A percentile compares a stretch with the other conserved stretches of the same genome.
phyloP scores from a whole-genome alignment of 2,329 filamentous ascomycete genomes.

The Penicillium sumatraense region DNA sequence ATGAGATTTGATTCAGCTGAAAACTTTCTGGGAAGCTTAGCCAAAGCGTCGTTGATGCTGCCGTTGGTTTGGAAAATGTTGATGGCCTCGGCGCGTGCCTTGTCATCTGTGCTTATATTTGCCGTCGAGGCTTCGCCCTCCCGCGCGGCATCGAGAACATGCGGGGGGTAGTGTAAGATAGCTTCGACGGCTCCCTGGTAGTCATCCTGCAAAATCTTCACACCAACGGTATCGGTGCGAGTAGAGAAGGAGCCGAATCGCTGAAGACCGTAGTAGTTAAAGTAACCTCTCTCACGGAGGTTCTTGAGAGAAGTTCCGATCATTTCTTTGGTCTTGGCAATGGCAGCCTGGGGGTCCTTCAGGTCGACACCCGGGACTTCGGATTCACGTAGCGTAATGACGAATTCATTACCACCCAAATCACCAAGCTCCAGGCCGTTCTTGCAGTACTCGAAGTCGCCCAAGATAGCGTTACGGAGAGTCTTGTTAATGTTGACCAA shows the following conservation, averaged over 20 bases:
- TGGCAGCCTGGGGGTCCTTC: conserved; percentile 51
- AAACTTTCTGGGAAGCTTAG: conserved; percentile 77
- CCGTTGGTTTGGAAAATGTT: conserved; percentile 70
- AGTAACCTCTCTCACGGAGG: conserved; percentile 77
- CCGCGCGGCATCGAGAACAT: conserved; percentile 62
- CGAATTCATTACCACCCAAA: conserved; percentile 86
- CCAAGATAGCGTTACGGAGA: conserved; percentile 67
- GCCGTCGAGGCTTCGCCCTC: conserved; percentile 47
- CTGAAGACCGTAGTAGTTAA: conserved; percentile 99
- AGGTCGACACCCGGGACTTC: conserved; percentile 57
- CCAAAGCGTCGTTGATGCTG: conserved; percentile 64
- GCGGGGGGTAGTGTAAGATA: conserved; percentile 73
- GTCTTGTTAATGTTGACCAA: conserved; percentile 66
- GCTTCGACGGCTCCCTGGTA: conserved; percentile 79
- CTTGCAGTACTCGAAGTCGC: conserved; percentile 78
- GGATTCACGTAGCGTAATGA: conserved; percentile 88
- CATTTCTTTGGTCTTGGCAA: conserved; percentile 47
- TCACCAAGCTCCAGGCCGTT: conserved; percentile 80
- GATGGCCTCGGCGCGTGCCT: conserved; percentile 77
- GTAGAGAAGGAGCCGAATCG: conserved; percentile 88
- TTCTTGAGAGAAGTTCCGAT: conserved; percentile 66
- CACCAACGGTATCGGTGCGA: conserved; percentile 83
- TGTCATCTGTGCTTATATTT: conserved; percentile 73
- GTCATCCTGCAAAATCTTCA: conserved; percentile 80
- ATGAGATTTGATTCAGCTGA: conserved; percentile 79